Conservation (phyloP, 768 basidiomycete genomes). For the Tulasnella sp. region DNA sequence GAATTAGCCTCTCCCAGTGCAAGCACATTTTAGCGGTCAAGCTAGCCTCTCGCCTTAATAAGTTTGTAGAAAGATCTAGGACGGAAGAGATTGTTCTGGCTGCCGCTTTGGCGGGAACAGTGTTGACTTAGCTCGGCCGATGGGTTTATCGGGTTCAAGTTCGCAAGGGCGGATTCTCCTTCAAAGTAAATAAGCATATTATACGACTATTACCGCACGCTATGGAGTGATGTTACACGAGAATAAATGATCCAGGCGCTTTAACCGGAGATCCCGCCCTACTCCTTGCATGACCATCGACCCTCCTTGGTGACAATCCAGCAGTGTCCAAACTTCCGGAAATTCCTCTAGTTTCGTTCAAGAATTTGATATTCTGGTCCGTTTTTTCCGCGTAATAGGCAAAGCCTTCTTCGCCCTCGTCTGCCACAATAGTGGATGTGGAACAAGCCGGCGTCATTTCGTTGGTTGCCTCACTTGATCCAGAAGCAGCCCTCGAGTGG, state of each 20-base stretch:
- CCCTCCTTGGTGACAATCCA: background rate
- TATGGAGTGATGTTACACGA: background rate
- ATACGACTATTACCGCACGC: background rate
- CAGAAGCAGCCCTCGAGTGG: background rate
- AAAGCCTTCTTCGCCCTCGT: background rate
- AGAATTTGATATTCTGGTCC: background rate
- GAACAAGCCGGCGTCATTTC: background rate
- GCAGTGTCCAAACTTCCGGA: background rate
- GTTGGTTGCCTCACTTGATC: background rate
- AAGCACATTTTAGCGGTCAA: conserved; percentile 71
- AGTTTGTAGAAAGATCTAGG: conserved; percentile 49
- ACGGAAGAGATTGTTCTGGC: conserved; percentile 44
- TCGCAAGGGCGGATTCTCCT: no score
- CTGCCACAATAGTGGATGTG: background rate
- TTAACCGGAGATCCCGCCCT: background rate
- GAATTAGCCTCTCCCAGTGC: conserved; percentile 47
- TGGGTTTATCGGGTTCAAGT: background rate
- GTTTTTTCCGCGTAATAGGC: background rate
- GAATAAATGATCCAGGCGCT: background rate
- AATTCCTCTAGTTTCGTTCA: background rate
- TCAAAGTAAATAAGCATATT: background rate
- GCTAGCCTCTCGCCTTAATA: conserved; percentile 53
- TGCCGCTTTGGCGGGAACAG: background rate
- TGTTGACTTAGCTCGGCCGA: background rate
- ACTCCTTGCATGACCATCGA: background rate